Conservation (phyloP, 495 filamentous ascomycete species). For the Tuber indicum region DNA sequence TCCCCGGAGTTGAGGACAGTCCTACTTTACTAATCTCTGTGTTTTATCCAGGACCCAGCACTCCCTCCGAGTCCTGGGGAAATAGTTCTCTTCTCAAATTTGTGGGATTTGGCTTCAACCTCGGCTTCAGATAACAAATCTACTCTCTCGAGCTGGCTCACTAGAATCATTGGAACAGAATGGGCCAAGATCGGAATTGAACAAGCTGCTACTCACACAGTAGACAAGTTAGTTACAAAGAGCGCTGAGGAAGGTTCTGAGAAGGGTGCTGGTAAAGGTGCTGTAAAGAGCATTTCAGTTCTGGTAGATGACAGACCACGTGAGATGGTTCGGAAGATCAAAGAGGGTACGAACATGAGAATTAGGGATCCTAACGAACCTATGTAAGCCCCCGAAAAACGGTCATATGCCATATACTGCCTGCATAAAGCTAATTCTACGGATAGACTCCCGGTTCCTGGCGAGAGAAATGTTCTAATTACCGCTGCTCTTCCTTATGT, state of each 20-base stretch:
- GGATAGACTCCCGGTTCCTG: constrained; percentile 46
- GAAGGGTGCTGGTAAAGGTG: constrained; percentile 10
- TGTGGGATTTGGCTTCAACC: constrained; percentile 34
- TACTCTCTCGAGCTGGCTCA: constrained; percentile 33
- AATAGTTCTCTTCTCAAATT: constrained; percentile 40
- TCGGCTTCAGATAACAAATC: constrained; percentile 16
- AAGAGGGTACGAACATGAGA: constrained; percentile 33
- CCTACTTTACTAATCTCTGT: constrained; percentile 6
- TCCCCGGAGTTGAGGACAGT: background rate
- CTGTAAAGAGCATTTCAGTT: constrained; percentile 1
- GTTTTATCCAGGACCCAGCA: constrained; percentile 22
- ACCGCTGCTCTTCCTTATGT: constrained; percentile 76
- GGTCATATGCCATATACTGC: background rate
- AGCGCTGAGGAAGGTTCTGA: background rate
- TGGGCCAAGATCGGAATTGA: constrained; percentile 40
- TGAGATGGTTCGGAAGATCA: constrained; percentile 26
- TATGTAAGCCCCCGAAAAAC: constrained; percentile 29
- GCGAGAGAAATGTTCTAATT: constrained; percentile 53
- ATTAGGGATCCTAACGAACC: constrained; percentile 27
- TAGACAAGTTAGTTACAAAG: constrained; percentile 17
- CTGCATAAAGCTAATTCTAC: constrained; percentile 14
- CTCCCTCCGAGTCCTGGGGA: constrained; percentile 36
- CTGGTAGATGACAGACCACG: constrained; percentile 18
- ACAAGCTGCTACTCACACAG: constrained; percentile 29
- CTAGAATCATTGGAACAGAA: constrained; percentile 19